Evolutionary conservation across 2,329 filamentous ascomycete genomes (phyloP).

Genomic region (Dactylellina haptotyla): DNA sequence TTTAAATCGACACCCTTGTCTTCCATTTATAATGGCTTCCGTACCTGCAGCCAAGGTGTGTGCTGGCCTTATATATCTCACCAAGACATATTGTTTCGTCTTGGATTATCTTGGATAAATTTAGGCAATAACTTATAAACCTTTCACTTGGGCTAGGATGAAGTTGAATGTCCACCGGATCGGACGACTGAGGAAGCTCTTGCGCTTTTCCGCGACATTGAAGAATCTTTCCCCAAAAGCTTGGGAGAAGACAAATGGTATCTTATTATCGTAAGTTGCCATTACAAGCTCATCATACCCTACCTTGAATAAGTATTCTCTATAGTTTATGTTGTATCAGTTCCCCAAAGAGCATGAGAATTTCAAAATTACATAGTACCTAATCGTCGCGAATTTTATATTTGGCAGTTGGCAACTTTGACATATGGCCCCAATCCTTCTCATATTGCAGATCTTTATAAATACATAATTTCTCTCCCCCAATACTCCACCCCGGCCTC

Average conservation of each 20-base stretch:
- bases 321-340: neutral
- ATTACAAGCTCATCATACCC: neutral
- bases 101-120: no score
- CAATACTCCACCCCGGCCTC: conserved; percentile 63
- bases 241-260: conserved; percentile 65
- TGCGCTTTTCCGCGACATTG: conserved; percentile 62
- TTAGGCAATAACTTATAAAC: neutral
- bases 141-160: neutral
- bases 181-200: conserved; percentile 62
- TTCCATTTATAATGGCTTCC: no score
- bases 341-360: no score
- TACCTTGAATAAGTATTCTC: neutral
- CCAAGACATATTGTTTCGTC: no score
- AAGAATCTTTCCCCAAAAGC: conserved; percentile 63
- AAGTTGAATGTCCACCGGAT: conserved; percentile 55
- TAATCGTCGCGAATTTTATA: conserved; percentile 27
- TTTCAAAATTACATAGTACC: conserved; percentile 26
- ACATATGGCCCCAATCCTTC: conserved; percentile 67
- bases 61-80: no score
- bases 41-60: no score
- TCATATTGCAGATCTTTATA: conserved; percentile 68
- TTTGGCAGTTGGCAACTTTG: conserved; percentile 61
- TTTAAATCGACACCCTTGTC: no score
- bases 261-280: conserved; percentile 60
- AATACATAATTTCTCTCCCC: conserved; percentile 66